Base-by-base conservation (phyloP, 2,329 filamentous ascomycete species). In the Colletotrichum liaoningense region DNA sequence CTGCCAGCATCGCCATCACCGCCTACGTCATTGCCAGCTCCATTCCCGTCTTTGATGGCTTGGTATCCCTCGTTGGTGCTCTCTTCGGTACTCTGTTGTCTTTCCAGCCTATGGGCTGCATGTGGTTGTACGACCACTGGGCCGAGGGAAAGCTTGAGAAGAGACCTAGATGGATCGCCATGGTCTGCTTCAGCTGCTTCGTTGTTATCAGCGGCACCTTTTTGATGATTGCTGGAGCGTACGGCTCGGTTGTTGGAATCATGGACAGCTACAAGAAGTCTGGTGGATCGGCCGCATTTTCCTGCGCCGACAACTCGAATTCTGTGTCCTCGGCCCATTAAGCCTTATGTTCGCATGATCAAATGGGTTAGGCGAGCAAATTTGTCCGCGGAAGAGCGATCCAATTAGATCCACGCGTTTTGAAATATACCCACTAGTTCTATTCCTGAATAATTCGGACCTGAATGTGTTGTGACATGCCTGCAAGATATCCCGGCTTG, bases 101-200 rank as follows among this genome's bases (percentile, higher is more conserved):
- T 77, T 77, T 28, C 69, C 76, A 77, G 63, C 75, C 77, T 1
- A 74, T 76, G 78, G 83, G 82, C 11, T 79, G 78, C 75, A 85
- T 85, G 83, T 86, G 84, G 84, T 72, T 85, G 1, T 84, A 84
- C 62, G 83, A 86, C 74, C 83, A 86, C 69, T 85, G 82, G 82
- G 76, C 76, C 72, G 78, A 76, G 12, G 71, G 71, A 8, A 73
- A 70, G 71, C 11, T 65, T 0, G 60, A 73, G 7, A 70, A 70
- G 49, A 64, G 52, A 12, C 71, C 71, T 6, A 63, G 60, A 8
- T 73, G 71, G 71, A 71, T 71, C 16, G 73, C 58, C 33, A 79
- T 75, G 70, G 75, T 76, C 24, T 68, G 77, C 7, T 83, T 83
- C 58, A 73, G 71, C 6, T 49, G 65, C 14, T 73, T 73, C 19